phyloP scores from a whole-genome alignment of 1,284 basidiomycete species.

The Papiliotrema terrestris region DNA sequence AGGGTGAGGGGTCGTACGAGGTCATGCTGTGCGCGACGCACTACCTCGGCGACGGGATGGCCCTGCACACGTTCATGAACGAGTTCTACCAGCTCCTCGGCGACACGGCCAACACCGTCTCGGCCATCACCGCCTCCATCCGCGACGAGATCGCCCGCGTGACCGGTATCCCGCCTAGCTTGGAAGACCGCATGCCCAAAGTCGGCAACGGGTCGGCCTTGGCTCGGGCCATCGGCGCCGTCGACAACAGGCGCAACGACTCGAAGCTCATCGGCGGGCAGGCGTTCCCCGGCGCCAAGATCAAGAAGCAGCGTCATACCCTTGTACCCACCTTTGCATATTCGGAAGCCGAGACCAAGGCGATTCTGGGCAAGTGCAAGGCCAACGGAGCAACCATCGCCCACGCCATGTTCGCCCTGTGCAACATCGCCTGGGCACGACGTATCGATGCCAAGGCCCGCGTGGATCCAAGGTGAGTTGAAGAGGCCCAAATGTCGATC shows the following conservation, averaged over 20 bases:
- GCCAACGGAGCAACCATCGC: slow-evolving; percentile 67
- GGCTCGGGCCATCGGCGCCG: slow-evolving; percentile 9
- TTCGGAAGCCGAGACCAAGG: slow-evolving; percentile 16
- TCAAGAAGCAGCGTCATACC: slow-evolving; percentile 11
- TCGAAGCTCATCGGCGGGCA: slow-evolving; percentile 22
- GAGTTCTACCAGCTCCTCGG: slow-evolving; percentile 28
- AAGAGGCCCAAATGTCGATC: background rate
- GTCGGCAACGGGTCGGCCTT: slow-evolving; percentile 6
- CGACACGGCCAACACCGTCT: background rate
- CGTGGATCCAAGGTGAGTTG: slow-evolving; percentile 56
- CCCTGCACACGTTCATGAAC: slow-evolving; percentile 29
- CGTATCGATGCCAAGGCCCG: slow-evolving; percentile 41
- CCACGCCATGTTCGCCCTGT: slow-evolving; percentile 67
- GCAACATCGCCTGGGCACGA: slow-evolving; percentile 67
- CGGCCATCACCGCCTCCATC: slow-evolving; percentile 20
- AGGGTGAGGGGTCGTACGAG: slow-evolving; percentile 47
- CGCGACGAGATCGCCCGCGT: background rate
- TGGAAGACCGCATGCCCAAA: slow-evolving; percentile 19
- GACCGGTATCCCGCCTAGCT: slow-evolving; percentile 9
- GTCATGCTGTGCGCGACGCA: slow-evolving; percentile 26
- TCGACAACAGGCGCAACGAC: slow-evolving; percentile 13
- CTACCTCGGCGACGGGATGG: slow-evolving; percentile 26
- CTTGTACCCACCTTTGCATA: slow-evolving; percentile 23
- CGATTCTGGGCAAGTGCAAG: slow-evolving; percentile 53
- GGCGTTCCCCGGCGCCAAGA: slow-evolving; percentile 9